phyloP scores from a whole-genome alignment of 169 alveolate genomes.

The Plasmodium berghei region DNA sequence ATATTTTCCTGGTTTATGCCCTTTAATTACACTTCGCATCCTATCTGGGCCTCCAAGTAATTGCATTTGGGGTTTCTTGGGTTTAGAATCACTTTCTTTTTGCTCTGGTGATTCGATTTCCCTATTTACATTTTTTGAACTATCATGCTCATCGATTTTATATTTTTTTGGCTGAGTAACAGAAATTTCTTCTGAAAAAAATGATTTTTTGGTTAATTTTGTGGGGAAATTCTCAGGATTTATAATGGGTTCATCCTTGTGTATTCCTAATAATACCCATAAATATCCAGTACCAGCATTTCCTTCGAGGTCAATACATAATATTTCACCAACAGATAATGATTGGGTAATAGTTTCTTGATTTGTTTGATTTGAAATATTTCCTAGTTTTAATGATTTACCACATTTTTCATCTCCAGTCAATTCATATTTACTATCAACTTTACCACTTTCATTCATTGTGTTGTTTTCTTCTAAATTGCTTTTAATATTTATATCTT shows the following conservation, averaged over 20 bases:
- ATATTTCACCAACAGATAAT: neutral
- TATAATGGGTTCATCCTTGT: constrained; percentile 12
- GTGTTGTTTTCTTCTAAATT: neutral
- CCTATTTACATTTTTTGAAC: neutral
- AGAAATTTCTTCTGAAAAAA: constrained; percentile 29
- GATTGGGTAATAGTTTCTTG: neutral
- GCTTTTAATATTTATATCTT: constrained; percentile 1
- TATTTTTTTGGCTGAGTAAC: constrained; percentile 32
- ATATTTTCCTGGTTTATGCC: constrained; percentile 18
- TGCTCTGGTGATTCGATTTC: neutral
- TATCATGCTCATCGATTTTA: neutral
- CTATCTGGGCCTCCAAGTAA: constrained; percentile 26
- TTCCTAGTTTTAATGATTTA: constrained; percentile 11
- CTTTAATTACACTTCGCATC: constrained; percentile 31
- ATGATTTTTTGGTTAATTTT: constrained; percentile 31
- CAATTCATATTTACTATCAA: constrained; percentile 4
- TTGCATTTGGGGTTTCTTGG: neutral
- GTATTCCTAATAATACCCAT: constrained; percentile 50
- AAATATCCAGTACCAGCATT: constrained; percentile 39
- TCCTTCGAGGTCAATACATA: constrained; percentile 35
- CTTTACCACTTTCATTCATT: neutral
- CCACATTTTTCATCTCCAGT: constrained; percentile 54
- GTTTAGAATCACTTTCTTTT: neutral
- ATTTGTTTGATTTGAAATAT: constrained; percentile 24
- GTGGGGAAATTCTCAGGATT: constrained; percentile 36